These are phyloP conservation scores for Collybia sordida DNA, from an alignment of 768 basidiomycete species.

Conservation along the genomic window DNA sequence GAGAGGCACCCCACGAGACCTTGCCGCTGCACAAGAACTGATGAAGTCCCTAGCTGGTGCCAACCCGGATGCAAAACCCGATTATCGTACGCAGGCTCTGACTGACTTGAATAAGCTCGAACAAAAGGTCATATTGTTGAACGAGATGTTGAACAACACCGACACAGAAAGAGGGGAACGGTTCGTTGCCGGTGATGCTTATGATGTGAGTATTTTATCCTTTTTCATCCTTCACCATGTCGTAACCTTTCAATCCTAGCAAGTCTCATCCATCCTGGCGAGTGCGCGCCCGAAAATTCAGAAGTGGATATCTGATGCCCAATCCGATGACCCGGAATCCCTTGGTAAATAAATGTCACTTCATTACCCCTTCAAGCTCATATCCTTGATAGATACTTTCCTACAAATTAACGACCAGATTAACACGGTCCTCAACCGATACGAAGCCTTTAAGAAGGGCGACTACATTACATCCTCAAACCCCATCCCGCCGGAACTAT, in stretches of 20 bases:
- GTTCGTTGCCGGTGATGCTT: constrained; percentile 88
- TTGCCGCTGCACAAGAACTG: constrained; percentile 93
- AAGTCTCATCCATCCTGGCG: constrained; percentile 83
- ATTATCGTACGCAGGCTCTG: constrained; percentile 88
- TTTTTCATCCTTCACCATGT: neutral
- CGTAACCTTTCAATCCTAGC: constrained; percentile 41
- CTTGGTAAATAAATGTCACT: constrained; percentile 56
- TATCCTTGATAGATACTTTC: constrained; percentile 68
- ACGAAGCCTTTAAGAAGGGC: constrained; percentile 91
- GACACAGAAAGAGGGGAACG: constrained; percentile 69
- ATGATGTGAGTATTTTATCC: constrained; percentile 62
- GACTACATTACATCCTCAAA: constrained; percentile 73
- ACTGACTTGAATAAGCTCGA: constrained; percentile 93
- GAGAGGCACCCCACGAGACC: constrained; percentile 91
- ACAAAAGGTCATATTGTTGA: constrained; percentile 91
- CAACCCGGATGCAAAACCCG: constrained; percentile 91
- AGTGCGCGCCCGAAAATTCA: constrained; percentile 92
- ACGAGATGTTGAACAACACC: constrained; percentile 96
- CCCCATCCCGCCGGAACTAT: constrained; percentile 64
- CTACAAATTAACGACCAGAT: constrained; percentile 98
- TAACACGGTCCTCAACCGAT: constrained; percentile 87
- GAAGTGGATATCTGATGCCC: constrained; percentile 96
- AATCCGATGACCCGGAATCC: constrained; percentile 85
- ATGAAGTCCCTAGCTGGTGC: constrained; percentile 97
- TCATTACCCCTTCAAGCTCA: neutral